These are phyloP conservation scores for Backusella macrospora DNA, from an alignment of 192 early-diverging fungal species.

Conservation along the genomic window DNA sequence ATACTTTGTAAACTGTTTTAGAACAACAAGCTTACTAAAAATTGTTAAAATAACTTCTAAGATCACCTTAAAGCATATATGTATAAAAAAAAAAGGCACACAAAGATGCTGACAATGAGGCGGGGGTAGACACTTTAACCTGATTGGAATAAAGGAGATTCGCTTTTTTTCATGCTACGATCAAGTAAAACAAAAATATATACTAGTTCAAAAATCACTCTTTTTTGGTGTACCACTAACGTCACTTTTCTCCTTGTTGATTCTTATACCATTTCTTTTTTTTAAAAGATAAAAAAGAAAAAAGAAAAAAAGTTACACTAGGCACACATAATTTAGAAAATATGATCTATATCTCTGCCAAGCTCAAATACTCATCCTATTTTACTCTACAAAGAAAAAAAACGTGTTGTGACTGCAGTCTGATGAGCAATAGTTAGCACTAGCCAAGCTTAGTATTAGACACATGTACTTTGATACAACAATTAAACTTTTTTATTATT, in stretches of 20 bases:
- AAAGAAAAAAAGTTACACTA: not conserved
- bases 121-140: not conserved
- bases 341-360: not conserved
- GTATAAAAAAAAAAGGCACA: not conserved
- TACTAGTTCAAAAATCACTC: not conserved
- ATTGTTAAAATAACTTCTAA: not conserved
- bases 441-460: not conserved
- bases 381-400: not conserved
- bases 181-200: conserved; percentile 1
- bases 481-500: not conserved
- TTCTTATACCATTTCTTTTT: not conserved
- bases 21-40: conserved; percentile 4
- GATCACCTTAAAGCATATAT: not conserved
- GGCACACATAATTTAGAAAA: conserved; percentile 2
- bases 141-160: conserved; percentile 6
- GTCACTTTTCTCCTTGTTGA: not conserved
- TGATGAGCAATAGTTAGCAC: too few species aligned
- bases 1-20: conserved; percentile 3
- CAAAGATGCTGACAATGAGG: not conserved
- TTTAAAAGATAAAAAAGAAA: not conserved
- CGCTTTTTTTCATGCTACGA: not conserved
- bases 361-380: not conserved
- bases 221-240: not conserved
- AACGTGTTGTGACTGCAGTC: not conserved
- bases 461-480: not conserved